A percentile compares a stretch with the other conserved stretches of the same genome.
Conservation (phyloP, 139 green algal species). For the Asterochloris sp. region DNA sequence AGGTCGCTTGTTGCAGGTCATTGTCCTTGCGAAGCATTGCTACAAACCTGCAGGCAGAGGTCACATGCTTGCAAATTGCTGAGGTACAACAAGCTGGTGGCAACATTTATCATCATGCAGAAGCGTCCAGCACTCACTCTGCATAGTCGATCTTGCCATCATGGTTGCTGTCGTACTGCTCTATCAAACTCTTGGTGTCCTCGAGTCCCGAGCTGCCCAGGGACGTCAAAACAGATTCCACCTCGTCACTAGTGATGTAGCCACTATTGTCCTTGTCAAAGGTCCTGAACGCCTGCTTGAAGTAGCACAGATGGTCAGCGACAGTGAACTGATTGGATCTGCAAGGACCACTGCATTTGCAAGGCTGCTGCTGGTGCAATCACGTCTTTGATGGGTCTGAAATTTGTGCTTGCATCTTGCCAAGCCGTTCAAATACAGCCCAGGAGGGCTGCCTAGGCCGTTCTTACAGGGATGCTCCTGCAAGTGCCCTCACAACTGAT, state of each 20-base stretch:
- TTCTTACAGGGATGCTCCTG: too few relatives aligned
- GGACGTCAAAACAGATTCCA: constrained; percentile 10
- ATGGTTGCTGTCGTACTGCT: constrained; percentile 33
- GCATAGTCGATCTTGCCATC: constrained; percentile 45
- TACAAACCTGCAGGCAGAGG: constrained; percentile 7
- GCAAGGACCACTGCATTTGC: too few relatives aligned
- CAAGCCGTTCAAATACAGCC: too few relatives aligned
- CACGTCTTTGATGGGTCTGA: too few relatives aligned
- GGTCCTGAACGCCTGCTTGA: constrained; percentile 39
- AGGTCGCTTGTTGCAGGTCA: constrained; percentile 10
- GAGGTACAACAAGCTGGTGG: not conserved
- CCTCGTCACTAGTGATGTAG: constrained; percentile 27
- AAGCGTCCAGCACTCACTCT: not conserved
- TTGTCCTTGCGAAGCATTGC: constrained; percentile 22
- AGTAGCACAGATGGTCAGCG: not conserved
- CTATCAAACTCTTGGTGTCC: constrained; percentile 27
- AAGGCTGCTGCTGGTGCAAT: too few relatives aligned
- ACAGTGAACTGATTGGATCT: not conserved
- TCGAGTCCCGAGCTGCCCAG: constrained; percentile 3
- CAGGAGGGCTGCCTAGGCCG: too few relatives aligned
- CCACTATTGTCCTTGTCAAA: constrained; percentile 38
- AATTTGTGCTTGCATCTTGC: too few relatives aligned
- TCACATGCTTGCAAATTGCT: not conserved
- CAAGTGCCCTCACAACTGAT: too few relatives aligned
- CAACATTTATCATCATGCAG: not conserved